Evolutionary conservation across 305 asterid genomes (phyloP).

Genomic region (Fraxinus angustifolia): DNA sequence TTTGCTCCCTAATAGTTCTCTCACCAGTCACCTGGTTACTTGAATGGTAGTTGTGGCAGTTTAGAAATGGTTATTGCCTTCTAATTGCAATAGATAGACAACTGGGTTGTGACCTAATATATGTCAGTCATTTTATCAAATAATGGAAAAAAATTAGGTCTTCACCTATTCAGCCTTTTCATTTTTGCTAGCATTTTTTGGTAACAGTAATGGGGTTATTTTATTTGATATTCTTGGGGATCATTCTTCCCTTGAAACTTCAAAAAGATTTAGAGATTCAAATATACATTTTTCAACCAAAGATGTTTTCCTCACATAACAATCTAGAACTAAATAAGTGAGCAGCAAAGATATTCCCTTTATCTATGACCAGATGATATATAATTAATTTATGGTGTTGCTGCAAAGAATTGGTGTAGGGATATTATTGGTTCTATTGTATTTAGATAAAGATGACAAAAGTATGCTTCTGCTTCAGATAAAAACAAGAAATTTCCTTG

Average conservation of each 20-base stretch:
- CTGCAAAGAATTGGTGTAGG: not conserved
- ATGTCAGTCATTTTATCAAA: not conserved
- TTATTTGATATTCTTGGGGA: not conserved
- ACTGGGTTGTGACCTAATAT: not conserved
- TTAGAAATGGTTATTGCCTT: not conserved
- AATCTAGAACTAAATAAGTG: not conserved
- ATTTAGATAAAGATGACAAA: not conserved
- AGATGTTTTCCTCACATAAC: not conserved
- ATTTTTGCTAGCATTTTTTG: not conserved
- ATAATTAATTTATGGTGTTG: not conserved
- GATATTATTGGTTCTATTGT: not conserved
- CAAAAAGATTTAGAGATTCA: not conserved
- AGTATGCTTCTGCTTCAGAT: not conserved
- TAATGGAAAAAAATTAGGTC: not conserved
- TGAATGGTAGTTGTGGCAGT: not conserved
- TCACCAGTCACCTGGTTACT: not conserved
- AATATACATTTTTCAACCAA: not conserved
- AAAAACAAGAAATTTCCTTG: not conserved
- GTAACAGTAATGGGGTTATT: not conserved
- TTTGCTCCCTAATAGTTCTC: not conserved
- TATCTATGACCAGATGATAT: not conserved
- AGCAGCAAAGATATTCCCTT: not conserved
- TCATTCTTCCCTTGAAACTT: not conserved
- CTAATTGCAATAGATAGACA: not conserved
- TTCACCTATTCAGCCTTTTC: not conserved